Conservation (phyloP, 805 yeast species). For the Saturnispora ahearnii region DNA sequence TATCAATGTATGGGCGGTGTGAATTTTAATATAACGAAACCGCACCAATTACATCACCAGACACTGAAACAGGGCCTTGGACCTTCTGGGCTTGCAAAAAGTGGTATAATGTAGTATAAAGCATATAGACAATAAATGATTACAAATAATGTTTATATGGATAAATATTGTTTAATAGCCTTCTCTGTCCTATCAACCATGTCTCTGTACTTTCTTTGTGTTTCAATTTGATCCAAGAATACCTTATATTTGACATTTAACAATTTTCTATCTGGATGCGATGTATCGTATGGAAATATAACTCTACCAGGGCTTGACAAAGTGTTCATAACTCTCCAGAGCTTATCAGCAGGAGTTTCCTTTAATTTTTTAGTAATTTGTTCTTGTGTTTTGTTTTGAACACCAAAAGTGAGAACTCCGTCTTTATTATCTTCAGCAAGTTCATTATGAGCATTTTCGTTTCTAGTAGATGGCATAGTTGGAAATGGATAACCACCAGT, state of each 20-base stretch:
- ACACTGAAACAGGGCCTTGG: background rate
- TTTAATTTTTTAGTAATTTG: constrained; percentile 32
- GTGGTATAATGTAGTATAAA: background rate
- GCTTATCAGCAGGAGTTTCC: constrained; percentile 42
- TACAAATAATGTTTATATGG: constrained; percentile 1
- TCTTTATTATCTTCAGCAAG: constrained; percentile 39
- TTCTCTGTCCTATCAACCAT: constrained; percentile 46
- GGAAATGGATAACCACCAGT: constrained; percentile 42
- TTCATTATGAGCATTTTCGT: constrained; percentile 23
- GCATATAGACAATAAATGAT: too few species aligned
- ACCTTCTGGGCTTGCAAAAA: background rate
- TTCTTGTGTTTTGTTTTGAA: constrained; percentile 47
- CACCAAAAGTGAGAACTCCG: constrained; percentile 48
- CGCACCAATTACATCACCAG: too few species aligned
- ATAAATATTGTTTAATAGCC: constrained; percentile 19
- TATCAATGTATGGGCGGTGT: too few species aligned
- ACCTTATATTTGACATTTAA: constrained; percentile 74
- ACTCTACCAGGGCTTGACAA: constrained; percentile 80
- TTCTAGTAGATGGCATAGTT: constrained; percentile 27
- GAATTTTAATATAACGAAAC: too few species aligned
- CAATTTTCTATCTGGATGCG: constrained; percentile 58
- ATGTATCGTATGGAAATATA: constrained; percentile 53
- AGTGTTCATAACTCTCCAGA: constrained; percentile 83
- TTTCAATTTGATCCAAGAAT: constrained; percentile 77
- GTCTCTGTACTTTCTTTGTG: constrained; percentile 69